These are phyloP conservation scores for Echites panduratus DNA, from an alignment of 257 asterid genomes.

Conservation along the genomic window DNA sequence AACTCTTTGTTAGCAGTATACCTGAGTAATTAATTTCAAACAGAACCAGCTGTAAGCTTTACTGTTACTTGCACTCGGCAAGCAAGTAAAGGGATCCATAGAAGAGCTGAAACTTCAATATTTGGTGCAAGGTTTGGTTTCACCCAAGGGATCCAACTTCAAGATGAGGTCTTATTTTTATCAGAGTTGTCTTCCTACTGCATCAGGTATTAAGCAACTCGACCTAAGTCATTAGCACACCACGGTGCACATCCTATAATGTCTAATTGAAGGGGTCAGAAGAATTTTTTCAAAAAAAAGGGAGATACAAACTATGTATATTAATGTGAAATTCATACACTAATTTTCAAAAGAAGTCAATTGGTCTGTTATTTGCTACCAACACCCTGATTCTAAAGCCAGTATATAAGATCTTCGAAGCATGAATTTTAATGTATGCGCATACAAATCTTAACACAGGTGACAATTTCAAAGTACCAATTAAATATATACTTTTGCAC, in stretches of 20 bases:
- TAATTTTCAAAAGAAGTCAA: background rate
- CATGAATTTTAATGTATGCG: background rate
- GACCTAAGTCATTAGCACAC: background rate
- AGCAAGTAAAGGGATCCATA: background rate
- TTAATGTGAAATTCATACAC: background rate
- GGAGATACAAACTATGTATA: background rate
- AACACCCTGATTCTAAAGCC: background rate
- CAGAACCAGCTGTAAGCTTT: background rate
- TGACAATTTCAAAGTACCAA: background rate
- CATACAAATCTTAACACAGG: background rate
- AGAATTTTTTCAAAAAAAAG: background rate
- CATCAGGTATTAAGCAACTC: background rate
- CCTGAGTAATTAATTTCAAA: background rate
- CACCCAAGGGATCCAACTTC: background rate
- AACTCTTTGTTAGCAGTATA: background rate
- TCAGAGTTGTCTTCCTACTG: background rate
- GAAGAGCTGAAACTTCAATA: background rate
- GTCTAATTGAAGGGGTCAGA: background rate
- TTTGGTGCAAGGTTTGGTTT: background rate
- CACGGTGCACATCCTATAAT: background rate
- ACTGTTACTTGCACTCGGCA: background rate
- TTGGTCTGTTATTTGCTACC: background rate
- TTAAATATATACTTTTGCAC: background rate
- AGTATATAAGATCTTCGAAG: background rate
- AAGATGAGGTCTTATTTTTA: background rate